Conservation (phyloP, 306 rosid genomes). For the Astragalus membranaceus region DNA sequence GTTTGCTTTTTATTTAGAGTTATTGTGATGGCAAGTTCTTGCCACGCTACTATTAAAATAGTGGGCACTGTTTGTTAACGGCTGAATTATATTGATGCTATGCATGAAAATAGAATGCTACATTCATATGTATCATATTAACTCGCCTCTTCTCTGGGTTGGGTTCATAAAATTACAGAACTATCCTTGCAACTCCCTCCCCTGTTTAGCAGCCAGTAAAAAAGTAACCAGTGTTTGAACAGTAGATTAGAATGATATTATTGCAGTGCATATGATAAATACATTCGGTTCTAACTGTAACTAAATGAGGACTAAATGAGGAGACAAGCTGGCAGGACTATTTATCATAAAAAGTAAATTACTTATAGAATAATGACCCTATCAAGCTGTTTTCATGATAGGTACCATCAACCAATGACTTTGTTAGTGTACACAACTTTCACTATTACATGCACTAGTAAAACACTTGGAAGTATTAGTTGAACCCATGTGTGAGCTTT, state of each 20-base stretch:
- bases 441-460: background rate
- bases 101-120: background rate
- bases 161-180: background rate
- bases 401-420: conserved; percentile 4
- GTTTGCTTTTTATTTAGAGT: conserved; percentile 30
- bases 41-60: conserved; percentile 1
- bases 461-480: conserved; percentile 14
- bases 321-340: background rate
- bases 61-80: background rate
- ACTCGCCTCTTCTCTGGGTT: background rate
- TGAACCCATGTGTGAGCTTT: conserved; percentile 19
- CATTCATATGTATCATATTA: conserved; percentile 8
- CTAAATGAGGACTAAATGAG: background rate
- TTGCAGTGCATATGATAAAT: conserved; percentile 3
- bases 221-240: conserved; percentile 5
- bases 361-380: conserved; percentile 7
- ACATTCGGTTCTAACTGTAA: background rate
- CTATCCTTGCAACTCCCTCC: background rate
- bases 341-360: background rate
- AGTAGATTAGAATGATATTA: background rate
- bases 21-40: background rate
- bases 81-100: conserved; percentile 10
- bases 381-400: background rate
- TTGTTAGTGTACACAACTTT: background rate
- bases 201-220: background rate